Evolutionary conservation across 257 asterid species (phyloP), one percentile per base, ranked within the genome.

Genomic region (Rubia yunnanensis): DNA sequence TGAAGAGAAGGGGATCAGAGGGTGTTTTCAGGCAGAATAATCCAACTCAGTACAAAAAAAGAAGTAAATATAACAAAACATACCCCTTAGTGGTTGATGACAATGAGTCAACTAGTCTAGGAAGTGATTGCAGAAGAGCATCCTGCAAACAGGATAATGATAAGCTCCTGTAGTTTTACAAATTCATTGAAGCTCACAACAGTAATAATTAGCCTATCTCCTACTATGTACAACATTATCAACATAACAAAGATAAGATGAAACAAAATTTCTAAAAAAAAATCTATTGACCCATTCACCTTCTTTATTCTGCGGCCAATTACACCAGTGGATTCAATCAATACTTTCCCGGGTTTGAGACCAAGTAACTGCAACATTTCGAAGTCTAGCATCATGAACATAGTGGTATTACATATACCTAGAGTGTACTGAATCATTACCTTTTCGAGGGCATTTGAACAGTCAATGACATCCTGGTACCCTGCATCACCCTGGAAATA

Each of bases 241-340:
- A 44, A 44, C 46, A 39, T 3, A 1, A 39, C 17, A 11, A 39
- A 39, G 18, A 10, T 39, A 38, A 1, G 46, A 11, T 38, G 46
- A 11, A 38, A 38, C n/a, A 44, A 44, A 44, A 62, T 36, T 15
- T 38, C 1, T 35, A 66, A 41, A 31, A 28, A 30, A 60, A 49
- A 73, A 28, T 22, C 48, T 32, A 30, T 60, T 41, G 49, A 66
- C 61, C 11, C 5, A 56, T 46, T 71, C 57, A 90, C 99, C 99
- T 94, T 94, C 87, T 94, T 90, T 65, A 90, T 94, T 75, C 96
- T 86, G 63, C 82, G 75, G 63, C 99, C 99, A 69, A 94, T 94
- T 71, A 94, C 97, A 26, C 99, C 99, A 72, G 97, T 90, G 70
- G 99, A 94, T 82, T 94, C 97, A 66, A 94, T 86, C 82, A 94